Conservation (phyloP, 257 asterid genomes). For the Gynochthodes officinalis region DNA sequence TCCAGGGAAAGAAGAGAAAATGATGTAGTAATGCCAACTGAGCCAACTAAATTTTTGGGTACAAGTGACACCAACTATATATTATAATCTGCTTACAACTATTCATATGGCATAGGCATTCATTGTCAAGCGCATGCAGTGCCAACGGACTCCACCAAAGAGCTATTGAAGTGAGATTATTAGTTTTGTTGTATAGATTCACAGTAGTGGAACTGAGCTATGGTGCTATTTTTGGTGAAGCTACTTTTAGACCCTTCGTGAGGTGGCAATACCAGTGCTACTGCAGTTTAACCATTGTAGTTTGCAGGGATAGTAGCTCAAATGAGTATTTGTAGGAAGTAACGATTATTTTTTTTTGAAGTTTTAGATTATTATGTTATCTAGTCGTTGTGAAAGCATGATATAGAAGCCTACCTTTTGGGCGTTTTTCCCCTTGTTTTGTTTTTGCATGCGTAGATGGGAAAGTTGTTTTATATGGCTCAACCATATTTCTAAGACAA, state of each 20-base stretch:
- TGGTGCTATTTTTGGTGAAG: neutral
- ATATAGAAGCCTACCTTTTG: too few species aligned
- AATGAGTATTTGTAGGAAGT: neutral
- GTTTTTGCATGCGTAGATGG: too few species aligned
- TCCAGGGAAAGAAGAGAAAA: slow-evolving; percentile 74
- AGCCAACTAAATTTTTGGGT: neutral
- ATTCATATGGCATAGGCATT: neutral
- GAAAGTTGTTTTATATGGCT: too few species aligned
- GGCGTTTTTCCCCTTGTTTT: too few species aligned
- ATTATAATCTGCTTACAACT: neutral
- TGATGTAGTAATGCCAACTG: slow-evolving; percentile 29
- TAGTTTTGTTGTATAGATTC: neutral
- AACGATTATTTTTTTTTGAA: neutral
- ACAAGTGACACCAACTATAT: neutral
- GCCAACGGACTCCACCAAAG: neutral
- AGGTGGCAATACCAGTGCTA: neutral
- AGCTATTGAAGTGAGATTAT: neutral
- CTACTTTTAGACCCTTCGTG: neutral
- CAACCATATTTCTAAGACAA: too few species aligned
- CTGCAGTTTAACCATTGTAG: neutral
- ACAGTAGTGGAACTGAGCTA: neutral
- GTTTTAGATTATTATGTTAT: too few species aligned
- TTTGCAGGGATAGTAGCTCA: neutral
- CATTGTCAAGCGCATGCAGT: neutral
- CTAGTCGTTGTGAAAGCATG: neutral